These are phyloP conservation scores for Allantophomopsis cytisporea DNA, from an alignment of 2,329 filamentous ascomycete species.

Conservation along the genomic window DNA sequence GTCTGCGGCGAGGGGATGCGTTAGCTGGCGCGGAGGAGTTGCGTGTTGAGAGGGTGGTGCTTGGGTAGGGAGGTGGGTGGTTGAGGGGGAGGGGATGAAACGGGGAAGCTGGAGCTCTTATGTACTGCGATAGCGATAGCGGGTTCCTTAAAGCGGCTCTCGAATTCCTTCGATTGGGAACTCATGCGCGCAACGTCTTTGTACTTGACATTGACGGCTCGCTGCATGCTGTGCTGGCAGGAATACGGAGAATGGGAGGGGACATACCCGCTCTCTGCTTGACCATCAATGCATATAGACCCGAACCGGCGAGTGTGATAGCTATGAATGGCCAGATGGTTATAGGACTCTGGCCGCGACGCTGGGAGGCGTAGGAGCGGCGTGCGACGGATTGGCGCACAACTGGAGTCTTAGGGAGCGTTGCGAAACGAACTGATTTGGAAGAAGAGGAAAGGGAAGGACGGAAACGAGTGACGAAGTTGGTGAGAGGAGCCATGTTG, in stretches of 20 bases:
- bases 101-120: no score
- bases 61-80: not conserved
- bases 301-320: slow-evolving; percentile 31
- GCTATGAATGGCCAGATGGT: slow-evolving; percentile 22
- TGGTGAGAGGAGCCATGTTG: no score
- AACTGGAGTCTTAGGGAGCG: no score
- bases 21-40: slow-evolving; percentile 4
- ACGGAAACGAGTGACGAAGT: no score
- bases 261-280: slow-evolving; percentile 26
- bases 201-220: not conserved
- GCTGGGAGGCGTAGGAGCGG: not conserved
- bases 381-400: no score
- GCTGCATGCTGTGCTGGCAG: not conserved
- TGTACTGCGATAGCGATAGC: no score
- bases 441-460: no score
- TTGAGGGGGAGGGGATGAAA: not conserved
- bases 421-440: no score
- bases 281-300: slow-evolving; percentile 34
- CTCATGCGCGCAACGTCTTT: no score
- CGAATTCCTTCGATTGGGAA: slow-evolving; percentile 2
- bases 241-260: not conserved
- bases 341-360: slow-evolving; percentile 16
- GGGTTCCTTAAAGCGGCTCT: slow-evolving; percentile 14
- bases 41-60: slow-evolving; percentile 1
- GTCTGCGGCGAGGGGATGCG: slow-evolving; percentile 12